phyloP scores from a whole-genome alignment of 78 protist species.

The Pirum gemmata region DNA sequence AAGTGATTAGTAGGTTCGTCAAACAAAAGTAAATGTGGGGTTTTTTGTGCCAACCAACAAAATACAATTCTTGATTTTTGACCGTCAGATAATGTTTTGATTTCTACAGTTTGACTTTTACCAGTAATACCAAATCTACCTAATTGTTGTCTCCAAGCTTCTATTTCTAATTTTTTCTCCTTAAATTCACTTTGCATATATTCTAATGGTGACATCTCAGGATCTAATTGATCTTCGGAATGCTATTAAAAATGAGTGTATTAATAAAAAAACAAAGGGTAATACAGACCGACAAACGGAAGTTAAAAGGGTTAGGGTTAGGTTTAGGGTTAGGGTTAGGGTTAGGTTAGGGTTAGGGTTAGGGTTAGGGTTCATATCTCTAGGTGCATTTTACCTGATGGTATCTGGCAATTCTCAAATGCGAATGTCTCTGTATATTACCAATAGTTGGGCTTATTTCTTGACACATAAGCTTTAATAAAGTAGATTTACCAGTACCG shows the following conservation, averaged over 20 bases:
- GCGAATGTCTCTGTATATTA: constrained; percentile 59
- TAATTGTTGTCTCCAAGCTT: constrained; percentile 59
- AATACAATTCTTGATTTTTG: constrained; percentile 60
- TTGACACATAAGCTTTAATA: constrained; percentile 80
- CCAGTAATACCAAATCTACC: constrained; percentile 76
- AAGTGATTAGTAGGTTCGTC: constrained; percentile 93
- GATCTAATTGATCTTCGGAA: constrained; percentile 52
- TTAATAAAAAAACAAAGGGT: too few species aligned
- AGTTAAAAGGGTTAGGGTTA: too few species aligned
- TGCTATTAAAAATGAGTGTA: too few species aligned
- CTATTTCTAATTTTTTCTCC: constrained; percentile 49
- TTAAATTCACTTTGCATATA: constrained; percentile 55
- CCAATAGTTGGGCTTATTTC: constrained; percentile 78
- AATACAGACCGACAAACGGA: too few species aligned
- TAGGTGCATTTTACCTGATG: too few species aligned
- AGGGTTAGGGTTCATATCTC: too few species aligned
- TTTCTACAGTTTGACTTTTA: constrained; percentile 54
- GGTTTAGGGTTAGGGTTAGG: too few species aligned
- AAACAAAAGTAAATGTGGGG: constrained; percentile 55
- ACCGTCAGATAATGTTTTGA: constrained; percentile 65
- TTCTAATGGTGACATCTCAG: constrained; percentile 56
- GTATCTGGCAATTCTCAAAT: constrained; percentile 69
- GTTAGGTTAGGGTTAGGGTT: too few species aligned
- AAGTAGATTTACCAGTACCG: constrained; percentile 87
- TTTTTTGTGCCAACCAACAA: constrained; percentile 54